Evolutionary conservation across 345 rosid species (phyloP).

Genomic region (Salix exigua): DNA sequence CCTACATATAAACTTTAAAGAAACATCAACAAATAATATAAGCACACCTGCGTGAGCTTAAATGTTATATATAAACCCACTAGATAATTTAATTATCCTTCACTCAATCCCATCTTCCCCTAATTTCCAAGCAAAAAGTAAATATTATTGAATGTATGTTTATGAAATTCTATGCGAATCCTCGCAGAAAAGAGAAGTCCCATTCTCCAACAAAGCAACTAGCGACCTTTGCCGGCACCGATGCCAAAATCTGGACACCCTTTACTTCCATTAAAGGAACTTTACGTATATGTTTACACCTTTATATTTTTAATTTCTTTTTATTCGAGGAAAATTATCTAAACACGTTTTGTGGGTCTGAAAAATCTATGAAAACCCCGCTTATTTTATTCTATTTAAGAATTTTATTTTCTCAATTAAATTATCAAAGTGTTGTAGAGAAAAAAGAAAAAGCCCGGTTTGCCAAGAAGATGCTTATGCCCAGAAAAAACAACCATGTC

Average conservation of each 20-base stretch:
- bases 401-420: too few species aligned
- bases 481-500: too few species aligned
- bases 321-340: background rate
- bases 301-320: background rate
- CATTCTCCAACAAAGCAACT: slow-evolving; percentile 6
- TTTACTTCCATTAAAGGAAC: background rate
- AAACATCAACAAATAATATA: background rate
- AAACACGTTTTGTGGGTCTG: too few species aligned
- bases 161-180: slow-evolving; percentile 10
- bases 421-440: too few species aligned
- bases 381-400: too few species aligned
- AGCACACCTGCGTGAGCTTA: too few species aligned
- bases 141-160: background rate
- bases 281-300: background rate
- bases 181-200: background rate
- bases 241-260: background rate
- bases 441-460: too few species aligned
- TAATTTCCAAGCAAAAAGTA: slow-evolving; percentile 7
- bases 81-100: background rate
- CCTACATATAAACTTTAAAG: background rate
- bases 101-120: background rate
- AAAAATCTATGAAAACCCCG: too few species aligned
- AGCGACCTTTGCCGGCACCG: background rate
- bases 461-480: too few species aligned
- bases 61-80: background rate